Base-by-base conservation (phyloP, 768 basidiomycete genomes). In the Serendipita sp. region DNA sequence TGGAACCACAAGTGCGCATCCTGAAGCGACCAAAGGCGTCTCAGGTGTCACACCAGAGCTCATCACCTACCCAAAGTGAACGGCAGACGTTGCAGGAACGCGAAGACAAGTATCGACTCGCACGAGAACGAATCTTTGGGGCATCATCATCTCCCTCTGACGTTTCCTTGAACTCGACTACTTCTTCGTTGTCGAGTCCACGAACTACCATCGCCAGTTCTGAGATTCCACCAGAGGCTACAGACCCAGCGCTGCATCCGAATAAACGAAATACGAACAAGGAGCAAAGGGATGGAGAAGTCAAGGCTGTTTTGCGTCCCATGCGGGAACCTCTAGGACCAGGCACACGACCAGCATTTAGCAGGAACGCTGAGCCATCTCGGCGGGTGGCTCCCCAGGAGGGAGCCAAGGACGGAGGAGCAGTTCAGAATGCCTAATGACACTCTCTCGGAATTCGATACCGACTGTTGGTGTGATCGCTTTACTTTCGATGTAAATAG, bases 71-170 rank as follows among this genome's bases (percentile, higher is more conserved):
- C 16, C 74, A 31, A 64, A 74, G 43, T 67, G 70, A 11, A 64
- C 75, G 66, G 7, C 68, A 72, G 7, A 65, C 79, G 2, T 73
- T 86, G 2, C 78, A 81, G 34, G 84, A 86, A 62, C 79, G 86
- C 43, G 86, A 88, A 69, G 83, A 81, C 17, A 78, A 82, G 61
- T 90, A 90, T 70, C 79, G 83, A 62, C 85, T 82, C 20, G 86
- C 88, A 2, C 74, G 88, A 28, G 81, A 84, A 62, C 78, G 88
- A 22, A 89, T 90, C 61, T 90, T 89, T 48, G 68, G 63, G 13
- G 11, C 48, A 11, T 26, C 48, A 33, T 58, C 53, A 31, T 31
- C 53, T 28, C 17, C 22, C 11, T 31, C 53, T n/a, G 22, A 17
- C 3, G 3, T n/a, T 11, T 58, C 53, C 31, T 58, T 31, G 17